Conservation (phyloP, 2,329 filamentous ascomycete species). For the Paramyrothecium sp. region DNA sequence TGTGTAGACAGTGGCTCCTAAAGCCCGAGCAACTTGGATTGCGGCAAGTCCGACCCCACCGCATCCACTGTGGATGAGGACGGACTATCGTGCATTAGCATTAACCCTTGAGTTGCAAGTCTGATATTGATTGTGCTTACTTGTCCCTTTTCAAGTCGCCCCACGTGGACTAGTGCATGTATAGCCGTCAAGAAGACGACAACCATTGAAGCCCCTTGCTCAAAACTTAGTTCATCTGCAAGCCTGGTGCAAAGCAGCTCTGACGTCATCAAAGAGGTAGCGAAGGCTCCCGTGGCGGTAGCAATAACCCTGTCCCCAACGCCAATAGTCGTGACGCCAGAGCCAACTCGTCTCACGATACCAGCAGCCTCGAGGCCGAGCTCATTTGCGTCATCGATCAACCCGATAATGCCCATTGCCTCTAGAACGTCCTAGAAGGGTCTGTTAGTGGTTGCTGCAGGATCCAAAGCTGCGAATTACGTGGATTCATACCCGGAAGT, state of each 20-base stretch:
- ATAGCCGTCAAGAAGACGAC: slow-evolving; percentile 29
- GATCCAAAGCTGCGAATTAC: slow-evolving; percentile 8
- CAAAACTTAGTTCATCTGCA: slow-evolving; percentile 28
- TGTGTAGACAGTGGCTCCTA: slow-evolving; percentile 19
- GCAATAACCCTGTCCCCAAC: slow-evolving; percentile 29
- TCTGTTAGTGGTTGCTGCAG: too few relatives aligned
- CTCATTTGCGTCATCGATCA: not conserved
- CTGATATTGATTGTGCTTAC: not conserved
- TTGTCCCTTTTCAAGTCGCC: slow-evolving; percentile 7
- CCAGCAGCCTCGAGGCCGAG: slow-evolving; percentile 25
- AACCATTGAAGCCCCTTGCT: slow-evolving; percentile 30
- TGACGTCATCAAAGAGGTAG: slow-evolving; percentile 19
- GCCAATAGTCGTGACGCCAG: slow-evolving; percentile 18
- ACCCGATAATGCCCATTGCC: slow-evolving; percentile 22
- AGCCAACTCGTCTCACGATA: slow-evolving; percentile 20
- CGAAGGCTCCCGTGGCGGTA: slow-evolving; percentile 15
- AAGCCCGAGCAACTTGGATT: slow-evolving; percentile 18
- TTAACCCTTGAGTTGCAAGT: not conserved
- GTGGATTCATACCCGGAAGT: slow-evolving; percentile 16
- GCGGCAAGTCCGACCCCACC: slow-evolving; percentile 29
- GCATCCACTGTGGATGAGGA: slow-evolving; percentile 29
- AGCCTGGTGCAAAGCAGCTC: slow-evolving; percentile 25
- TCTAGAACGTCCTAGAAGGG: slow-evolving; percentile 30
- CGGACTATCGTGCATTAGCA: slow-evolving; percentile 7
- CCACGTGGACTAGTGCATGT: slow-evolving; percentile 6